Evolutionary conservation across 352 stramenopile genomes (phyloP).

Genomic region (Thraustochytrium sp.): DNA sequence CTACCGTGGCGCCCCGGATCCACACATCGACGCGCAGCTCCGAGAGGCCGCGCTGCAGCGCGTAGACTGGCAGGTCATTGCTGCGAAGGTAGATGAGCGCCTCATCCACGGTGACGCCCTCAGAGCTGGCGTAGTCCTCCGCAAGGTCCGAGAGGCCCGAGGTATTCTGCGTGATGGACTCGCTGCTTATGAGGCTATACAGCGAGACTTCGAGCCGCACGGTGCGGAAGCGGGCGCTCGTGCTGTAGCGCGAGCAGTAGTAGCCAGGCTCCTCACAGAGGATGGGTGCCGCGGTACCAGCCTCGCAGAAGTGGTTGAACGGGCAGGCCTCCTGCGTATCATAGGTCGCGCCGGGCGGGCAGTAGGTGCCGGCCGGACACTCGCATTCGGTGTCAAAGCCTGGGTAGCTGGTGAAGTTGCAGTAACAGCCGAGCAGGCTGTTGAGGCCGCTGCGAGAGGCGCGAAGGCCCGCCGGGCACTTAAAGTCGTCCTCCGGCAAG

Average conservation of each 20-base stretch:
- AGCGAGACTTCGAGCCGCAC: slow-evolving; percentile 3
- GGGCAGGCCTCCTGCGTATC: background rate
- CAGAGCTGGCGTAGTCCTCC: too few species aligned
- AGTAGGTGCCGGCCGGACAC: slow-evolving; percentile 1
- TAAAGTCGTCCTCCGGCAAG: background rate
- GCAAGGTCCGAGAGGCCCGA: background rate
- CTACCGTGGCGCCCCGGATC: background rate
- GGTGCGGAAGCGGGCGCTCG: background rate
- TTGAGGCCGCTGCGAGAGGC: background rate
- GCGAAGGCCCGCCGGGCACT: slow-evolving; percentile 10
- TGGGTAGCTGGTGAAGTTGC: slow-evolving; percentile 1
- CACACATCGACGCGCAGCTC: background rate
- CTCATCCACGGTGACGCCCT: background rate
- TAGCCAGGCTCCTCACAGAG: background rate
- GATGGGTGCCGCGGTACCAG: background rate
- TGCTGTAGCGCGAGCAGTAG: slow-evolving; percentile 11
- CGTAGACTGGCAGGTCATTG: background rate
- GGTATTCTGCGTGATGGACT: background rate
- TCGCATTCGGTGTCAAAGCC: background rate
- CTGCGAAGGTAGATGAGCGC: background rate
- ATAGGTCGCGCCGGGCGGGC: slow-evolving; percentile 4
- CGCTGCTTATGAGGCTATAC: background rate
- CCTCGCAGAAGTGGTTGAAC: slow-evolving; percentile 30
- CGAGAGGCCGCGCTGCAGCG: background rate
- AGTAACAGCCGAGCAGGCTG: background rate